Evolutionary conservation across 805 yeast genomes (phyloP).

Genomic region (Candida krabiensis): DNA sequence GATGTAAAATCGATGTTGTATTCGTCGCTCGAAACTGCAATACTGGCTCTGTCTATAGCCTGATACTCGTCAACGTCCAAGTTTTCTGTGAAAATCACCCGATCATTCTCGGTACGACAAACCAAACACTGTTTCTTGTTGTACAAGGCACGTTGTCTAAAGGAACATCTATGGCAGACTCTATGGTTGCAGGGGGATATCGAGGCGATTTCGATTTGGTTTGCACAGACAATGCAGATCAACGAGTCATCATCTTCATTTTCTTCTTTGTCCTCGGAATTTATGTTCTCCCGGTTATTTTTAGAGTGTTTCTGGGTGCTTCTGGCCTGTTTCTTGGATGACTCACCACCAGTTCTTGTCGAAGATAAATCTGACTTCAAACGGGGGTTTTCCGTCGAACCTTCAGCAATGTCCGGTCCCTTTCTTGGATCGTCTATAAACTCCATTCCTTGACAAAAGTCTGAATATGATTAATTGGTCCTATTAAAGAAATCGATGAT

Average conservation of each 20-base stretch:
- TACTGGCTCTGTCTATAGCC: conserved; percentile 27
- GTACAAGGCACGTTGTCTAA: conserved; percentile 81
- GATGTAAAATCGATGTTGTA: conserved; percentile 63
- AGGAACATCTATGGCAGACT: conserved; percentile 79
- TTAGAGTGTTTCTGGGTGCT: too few species aligned
- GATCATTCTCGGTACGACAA: conserved; percentile 71
- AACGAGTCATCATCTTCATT: conserved; percentile 24
- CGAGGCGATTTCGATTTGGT: conserved; percentile 60
- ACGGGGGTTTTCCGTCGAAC: too few species aligned
- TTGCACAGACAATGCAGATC: conserved; percentile 83
- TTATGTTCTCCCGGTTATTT: background rate
- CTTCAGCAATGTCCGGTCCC: too few species aligned
- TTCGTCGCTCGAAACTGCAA: conserved; percentile 36
- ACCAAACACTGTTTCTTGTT: conserved; percentile 73
- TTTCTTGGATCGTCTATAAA: too few species aligned
- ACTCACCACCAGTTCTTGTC: too few species aligned
- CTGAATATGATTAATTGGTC: too few species aligned
- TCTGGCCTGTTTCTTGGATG: too few species aligned
- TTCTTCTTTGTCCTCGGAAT: background rate
- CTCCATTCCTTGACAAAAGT: too few species aligned
- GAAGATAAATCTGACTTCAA: too few species aligned
- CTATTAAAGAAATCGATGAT: too few species aligned
- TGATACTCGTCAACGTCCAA: conserved; percentile 35
- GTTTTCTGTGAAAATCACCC: conserved; percentile 57
- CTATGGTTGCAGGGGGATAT: conserved; percentile 81